Conservation (phyloP, 495 filamentous ascomycete species). For the Pyrenopolyporus hunteri region DNA sequence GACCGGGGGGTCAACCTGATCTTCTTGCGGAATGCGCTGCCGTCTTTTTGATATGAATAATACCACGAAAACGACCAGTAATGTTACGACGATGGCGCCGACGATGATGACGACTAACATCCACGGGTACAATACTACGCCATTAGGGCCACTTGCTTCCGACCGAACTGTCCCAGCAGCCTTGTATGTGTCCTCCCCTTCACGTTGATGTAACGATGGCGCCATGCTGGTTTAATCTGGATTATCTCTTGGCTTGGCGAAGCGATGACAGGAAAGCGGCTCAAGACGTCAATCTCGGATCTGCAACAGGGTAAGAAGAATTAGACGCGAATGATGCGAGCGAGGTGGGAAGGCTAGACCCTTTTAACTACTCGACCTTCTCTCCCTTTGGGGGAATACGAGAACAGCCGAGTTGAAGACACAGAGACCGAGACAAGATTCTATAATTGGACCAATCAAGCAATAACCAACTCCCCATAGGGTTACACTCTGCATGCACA, state of each 20-base stretch:
- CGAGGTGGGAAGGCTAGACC: conserved; percentile 6
- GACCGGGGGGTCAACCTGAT: conserved; percentile 28
- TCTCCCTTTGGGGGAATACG: conserved; percentile 22
- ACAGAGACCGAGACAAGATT: conserved; percentile 17
- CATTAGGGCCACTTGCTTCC: not conserved
- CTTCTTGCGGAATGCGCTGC: conserved; percentile 24
- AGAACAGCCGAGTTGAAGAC: conserved; percentile 15
- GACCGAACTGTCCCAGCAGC: not conserved
- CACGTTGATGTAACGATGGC: conserved; percentile 19
- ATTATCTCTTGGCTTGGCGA: not conserved
- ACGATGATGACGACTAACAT: conserved; percentile 42
- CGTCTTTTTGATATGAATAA: conserved; percentile 36
- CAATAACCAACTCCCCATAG: not conserved
- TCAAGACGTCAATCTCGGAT: not conserved
- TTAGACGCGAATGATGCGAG: not conserved
- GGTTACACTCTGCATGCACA: conserved; percentile 26
- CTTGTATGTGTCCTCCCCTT: conserved; percentile 4
- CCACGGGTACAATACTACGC: conserved; percentile 38
- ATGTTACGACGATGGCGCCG: conserved; percentile 35
- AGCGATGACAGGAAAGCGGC: not conserved
- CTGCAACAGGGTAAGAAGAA: not conserved
- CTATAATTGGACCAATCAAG: conserved; percentile 37
- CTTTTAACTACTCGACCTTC: conserved; percentile 18
- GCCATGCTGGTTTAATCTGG: conserved; percentile 20
- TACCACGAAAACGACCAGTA: conserved; percentile 30